These are phyloP conservation scores for Zymoseptoria tritici DNA, from an alignment of 2,329 filamentous ascomycete genomes.

Conservation along the genomic window DNA sequence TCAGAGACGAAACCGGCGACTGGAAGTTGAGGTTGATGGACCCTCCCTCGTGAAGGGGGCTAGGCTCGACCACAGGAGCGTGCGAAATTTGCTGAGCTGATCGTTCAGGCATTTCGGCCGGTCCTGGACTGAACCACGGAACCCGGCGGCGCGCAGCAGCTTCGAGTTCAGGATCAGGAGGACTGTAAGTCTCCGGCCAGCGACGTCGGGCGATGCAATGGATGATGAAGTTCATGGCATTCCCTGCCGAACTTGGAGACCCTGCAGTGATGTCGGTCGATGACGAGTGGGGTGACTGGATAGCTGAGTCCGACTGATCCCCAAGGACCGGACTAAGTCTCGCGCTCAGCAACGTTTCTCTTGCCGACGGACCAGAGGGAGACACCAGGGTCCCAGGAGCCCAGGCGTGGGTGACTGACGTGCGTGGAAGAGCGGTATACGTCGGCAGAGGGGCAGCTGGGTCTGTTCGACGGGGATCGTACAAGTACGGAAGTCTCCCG, in stretches of 20 bases:
- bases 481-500: not conserved
- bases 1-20: not conserved
- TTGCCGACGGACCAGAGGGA: not conserved
- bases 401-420: not conserved
- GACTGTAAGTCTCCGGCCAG: not conserved
- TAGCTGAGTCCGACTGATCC: not conserved
- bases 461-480: not conserved
- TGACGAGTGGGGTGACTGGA: not conserved
- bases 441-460: not conserved
- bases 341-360: not conserved
- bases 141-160: not conserved
- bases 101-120: not conserved
- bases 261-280: not conserved
- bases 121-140: not conserved
- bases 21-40: not conserved
- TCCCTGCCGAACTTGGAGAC: not conserved
- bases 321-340: not conserved
- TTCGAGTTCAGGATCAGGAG: not conserved
- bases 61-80: not conserved
- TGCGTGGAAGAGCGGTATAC: not conserved
- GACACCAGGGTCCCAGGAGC: not conserved
- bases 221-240: not conserved
- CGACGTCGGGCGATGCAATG: not conserved
- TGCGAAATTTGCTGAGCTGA: not conserved
- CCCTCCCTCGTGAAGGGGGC: not conserved